Conservation (phyloP, 1,284 basidiomycete species). For the Phenoliferia sp. region DNA sequence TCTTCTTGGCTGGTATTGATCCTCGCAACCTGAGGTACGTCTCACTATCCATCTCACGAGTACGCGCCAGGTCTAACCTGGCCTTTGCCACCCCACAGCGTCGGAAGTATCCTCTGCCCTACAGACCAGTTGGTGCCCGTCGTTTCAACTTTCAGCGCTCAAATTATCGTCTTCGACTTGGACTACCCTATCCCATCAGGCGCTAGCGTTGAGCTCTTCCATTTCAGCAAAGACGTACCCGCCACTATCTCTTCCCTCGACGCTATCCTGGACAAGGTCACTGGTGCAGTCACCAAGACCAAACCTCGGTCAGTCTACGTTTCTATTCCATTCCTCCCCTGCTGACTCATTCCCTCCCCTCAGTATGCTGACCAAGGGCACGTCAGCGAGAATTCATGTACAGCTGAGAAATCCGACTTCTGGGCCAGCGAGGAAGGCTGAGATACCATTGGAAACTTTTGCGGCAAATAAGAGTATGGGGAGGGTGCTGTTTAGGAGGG, state of each 20-base stretch:
- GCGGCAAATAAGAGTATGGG: conserved; percentile 95
- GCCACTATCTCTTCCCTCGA: conserved; percentile 77
- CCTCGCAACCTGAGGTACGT: conserved; percentile 62
- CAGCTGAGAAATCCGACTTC: conserved; percentile 54
- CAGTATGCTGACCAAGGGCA: conserved; percentile 76
- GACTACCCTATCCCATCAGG: conserved; percentile 84
- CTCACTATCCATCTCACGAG: background rate
- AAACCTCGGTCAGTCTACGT: conserved; percentile 65
- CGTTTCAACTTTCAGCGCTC: conserved; percentile 69
- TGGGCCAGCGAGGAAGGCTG: conserved; percentile 48
- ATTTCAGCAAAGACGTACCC: conserved; percentile 87
- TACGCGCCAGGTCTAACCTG: background rate
- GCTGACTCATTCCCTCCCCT: background rate
- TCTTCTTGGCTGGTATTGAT: conserved; percentile 81
- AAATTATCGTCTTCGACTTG: conserved; percentile 91
- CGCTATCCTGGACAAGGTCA: conserved; percentile 68
- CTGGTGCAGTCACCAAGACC: conserved; percentile 67
- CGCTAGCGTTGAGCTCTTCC: conserved; percentile 84
- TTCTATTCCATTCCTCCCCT: background rate
- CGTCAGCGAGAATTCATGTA: conserved; percentile 80
- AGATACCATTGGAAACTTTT: conserved; percentile 82
- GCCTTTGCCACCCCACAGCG: conserved; percentile 43
- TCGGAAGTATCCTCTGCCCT: conserved; percentile 86
- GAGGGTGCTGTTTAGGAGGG: conserved; percentile 74
- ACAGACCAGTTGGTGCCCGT: conserved; percentile 65